Base-by-base conservation (phyloP, 257 asterid genomes). In the Forsythia viridissima region DNA sequence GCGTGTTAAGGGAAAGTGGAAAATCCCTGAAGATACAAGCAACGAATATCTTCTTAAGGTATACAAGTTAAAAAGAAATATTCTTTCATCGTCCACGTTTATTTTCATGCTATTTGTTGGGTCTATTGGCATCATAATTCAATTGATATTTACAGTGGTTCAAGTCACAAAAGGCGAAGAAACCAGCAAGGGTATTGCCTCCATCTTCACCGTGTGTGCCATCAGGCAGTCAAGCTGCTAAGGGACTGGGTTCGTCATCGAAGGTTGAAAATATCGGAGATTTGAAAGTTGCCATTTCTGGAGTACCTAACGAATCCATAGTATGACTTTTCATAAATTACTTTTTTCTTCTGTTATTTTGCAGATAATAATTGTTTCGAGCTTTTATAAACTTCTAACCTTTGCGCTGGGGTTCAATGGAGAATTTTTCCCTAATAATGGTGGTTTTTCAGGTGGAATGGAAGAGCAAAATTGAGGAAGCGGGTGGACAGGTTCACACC, bases 1-100 rank as follows among this genome's bases (percentile, higher is more conserved):
- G 71, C 99, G 97, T 77, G 83, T 84, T 75, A 90, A 92, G 73
- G 95, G 89, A 57, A 96, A 93, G 84, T 93, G 99, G 98, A 91
- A 93, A 88, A 85, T 93, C 80, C 97, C 97, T 21, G 90, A 91
- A 81, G 92, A 86, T 65, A 92, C 91, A 16, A 83, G 85, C 84
- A 92, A 91, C 41, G 91, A 84, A 36, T 92, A 85, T 91, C 94
- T 96, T 78, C 90, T 89, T 66, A 89, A 90, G 97, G 99, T 93
- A 83, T 73, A 52, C 51, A 81, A 78, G 72, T 71, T 61, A 51
- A 82, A 67, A 71, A 82, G 74, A 72, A 52, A 57, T 70, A 67
- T 71, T 75, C 77, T 51, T 69, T 76, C 52, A 38, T 63, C 13
- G 30, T 65, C 24, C 6, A 13, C 13, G 55, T 55, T 61, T 30